Base-by-base conservation (phyloP, 2,329 filamentous ascomycete species). In the Arthroderma sp. region DNA sequence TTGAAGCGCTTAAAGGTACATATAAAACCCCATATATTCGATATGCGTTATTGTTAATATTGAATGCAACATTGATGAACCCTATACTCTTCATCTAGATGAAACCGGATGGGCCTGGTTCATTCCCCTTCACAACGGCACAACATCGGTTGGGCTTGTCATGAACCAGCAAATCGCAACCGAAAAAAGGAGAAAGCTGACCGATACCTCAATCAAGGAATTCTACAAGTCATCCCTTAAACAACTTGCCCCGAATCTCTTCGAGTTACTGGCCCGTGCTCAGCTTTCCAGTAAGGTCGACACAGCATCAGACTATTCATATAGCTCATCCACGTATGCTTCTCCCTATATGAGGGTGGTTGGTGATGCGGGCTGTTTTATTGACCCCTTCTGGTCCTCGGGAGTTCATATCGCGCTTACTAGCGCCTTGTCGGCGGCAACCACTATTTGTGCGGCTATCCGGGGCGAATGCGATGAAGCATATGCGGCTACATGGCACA, bases 41-140 rank as follows among this genome's bases (percentile, higher is more conserved):
- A n/a, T n/a, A n/a, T n/a, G n/a, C n/a, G n/a, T n/a, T n/a, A n/a
- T n/a, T n/a, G n/a, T n/a, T n/a, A n/a, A n/a, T n/a, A n/a, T n/a
- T n/a, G n/a, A n/a, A n/a, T n/a, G n/a, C n/a, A n/a, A n/a, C n/a
- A n/a, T n/a, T n/a, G n/a, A n/a, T n/a, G n/a, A n/a, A n/a, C n/a
- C n/a, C n/a, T n/a, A n/a, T n/a, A n/a, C n/a, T n/a, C 29, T 22
- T 22, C 11, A 3, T 15, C 10, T 39, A 58, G 70, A 74, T 53
- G 62, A 44, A 1, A 72, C 66, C 46, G 71, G 72, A 8, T 75
- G 71, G 71, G 55, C 48, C 9, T 75, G 71, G 70, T 57, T 58
- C 40, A 73, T 75, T 43, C 71, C 71, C 0, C 54, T 74, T 1
- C 70, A 73, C 52, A 57, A 73, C 48, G 67, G 62, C 8, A 71